Base-by-base conservation (phyloP, 2,329 filamentous ascomycete species). In the Phialophora tarda region DNA sequence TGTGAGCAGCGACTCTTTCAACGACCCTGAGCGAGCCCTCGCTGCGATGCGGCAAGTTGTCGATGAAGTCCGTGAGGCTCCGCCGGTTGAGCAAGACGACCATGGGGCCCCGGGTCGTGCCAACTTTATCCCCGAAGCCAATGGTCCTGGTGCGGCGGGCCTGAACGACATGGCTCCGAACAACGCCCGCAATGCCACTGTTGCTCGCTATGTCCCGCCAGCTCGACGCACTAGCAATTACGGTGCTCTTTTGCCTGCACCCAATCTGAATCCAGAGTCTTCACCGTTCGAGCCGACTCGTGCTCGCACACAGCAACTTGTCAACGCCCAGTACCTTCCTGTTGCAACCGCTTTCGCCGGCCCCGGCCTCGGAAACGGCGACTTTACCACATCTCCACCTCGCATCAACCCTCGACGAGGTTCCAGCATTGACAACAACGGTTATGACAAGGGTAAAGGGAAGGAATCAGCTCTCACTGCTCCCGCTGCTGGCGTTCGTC, bases 341-440 rank as follows among this genome's bases (percentile, higher is more conserved):
- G 53, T 28, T 23, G 44, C 30, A 23, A 30, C 59, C 2, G 28
- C 51, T 34, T 67, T 63, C 34, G 23, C 21, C 24, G 65, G 62
- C 30, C 6, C 41, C 12, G 65, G 65, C 7, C 47, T 67, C 14
- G 65, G 65, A 11, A 67, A 67, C 24, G 65, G 65, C 23, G 51
- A 32, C 54, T 63, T 67, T 23, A 30, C 28, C 24, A 67, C 53
- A 53, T 51, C 64, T 50, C 58, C 64, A 51, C 47, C 62, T 38
- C 62, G 62, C 30, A 60, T 63, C 62, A 67, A 48, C 62, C 65
- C 64, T 4, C 57, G 44, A 54, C 64, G 59, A n/a, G 14, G 12
- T 24, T 26, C 30, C 6, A 54, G 32, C 17, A 51, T 51, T 23
- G 5, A 23, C 14, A 51, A 23, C 23, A 24, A 51, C 23, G 12